Percentiles rank a stretch among this genome's conserved stretches.
phyloP scores from a whole-genome alignment of 176 grass and related monocot species.

The Canna indica region DNA sequence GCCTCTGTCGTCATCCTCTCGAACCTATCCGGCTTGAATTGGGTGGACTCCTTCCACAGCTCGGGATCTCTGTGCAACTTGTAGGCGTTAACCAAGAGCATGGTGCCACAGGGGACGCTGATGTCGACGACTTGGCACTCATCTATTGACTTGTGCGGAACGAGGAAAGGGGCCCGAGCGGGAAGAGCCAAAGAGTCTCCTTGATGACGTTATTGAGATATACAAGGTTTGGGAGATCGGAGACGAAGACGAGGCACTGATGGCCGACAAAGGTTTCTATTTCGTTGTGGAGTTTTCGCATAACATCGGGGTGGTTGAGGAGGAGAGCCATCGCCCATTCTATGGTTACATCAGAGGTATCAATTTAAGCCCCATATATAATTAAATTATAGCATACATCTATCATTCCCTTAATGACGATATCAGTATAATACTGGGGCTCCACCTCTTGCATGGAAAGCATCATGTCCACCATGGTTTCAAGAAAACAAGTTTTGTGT shows the following conservation, averaged over 20 bases:
- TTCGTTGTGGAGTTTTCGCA: constrained; percentile 24
- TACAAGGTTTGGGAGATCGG: constrained; percentile 26
- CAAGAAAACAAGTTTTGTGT: too few relatives aligned
- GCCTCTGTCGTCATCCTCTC: background rate
- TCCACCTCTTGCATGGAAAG: background rate
- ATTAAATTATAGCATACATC: background rate
- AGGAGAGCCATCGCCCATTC: constrained; percentile 57
- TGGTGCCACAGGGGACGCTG: constrained; percentile 25
- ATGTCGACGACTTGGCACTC: constrained; percentile 25
- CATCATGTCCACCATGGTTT: background rate
- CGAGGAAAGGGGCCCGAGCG: constrained; percentile 18
- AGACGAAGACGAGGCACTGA: constrained; percentile 8
- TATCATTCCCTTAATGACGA: background rate
- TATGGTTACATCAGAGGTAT: constrained; percentile 12
- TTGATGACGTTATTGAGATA: constrained; percentile 42
- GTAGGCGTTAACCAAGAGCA: constrained; percentile 44
- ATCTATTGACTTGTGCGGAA: constrained; percentile 28
- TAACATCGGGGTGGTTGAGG: constrained; percentile 30
- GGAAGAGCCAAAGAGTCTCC: constrained; percentile 48
- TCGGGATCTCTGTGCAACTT: constrained; percentile 37
- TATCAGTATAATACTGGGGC: background rate
- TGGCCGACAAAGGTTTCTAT: constrained; percentile 14
- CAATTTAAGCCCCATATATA: background rate
- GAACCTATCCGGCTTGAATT: constrained; percentile 48
- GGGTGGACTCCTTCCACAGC: constrained; percentile 15